Conservation (phyloP, 1,139 yeast genomes). For the Insectozyma bohioensis region DNA sequence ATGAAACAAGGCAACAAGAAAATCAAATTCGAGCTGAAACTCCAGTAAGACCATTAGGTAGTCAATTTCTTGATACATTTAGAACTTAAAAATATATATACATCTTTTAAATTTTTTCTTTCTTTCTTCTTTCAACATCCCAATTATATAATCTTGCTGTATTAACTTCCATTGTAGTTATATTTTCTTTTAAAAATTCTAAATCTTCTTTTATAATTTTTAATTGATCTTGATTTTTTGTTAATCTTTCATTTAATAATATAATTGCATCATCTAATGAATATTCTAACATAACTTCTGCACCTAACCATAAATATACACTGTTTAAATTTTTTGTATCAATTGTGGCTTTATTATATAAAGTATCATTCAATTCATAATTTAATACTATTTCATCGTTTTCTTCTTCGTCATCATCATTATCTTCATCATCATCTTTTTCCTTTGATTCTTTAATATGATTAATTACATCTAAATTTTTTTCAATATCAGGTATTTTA, state of each 20-base stretch:
- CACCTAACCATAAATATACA: conserved; percentile 93
- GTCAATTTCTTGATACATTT: conserved; percentile 59
- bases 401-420: conserved; percentile 28
- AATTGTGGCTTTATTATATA: conserved; percentile 79
- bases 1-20: conserved; percentile 22
- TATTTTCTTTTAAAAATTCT: conserved; percentile 85
- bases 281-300: conserved; percentile 96
- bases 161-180: conserved; percentile 97
- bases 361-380: conserved; percentile 89
- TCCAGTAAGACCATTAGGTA: conserved; percentile 58
- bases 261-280: conserved; percentile 84
- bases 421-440: conserved; percentile 25
- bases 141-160: conserved; percentile 94
- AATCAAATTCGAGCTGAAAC: conserved; percentile 47
- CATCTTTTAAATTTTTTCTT: conserved; percentile 15
- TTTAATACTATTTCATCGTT: conserved; percentile 58
- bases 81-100: conserved; percentile 26
- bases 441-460: conserved; percentile 53
- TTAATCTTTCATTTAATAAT: conserved; percentile 62
- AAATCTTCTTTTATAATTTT: conserved; percentile 74
- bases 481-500: conserved; percentile 88
- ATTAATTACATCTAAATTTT: conserved; percentile 72
- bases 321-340: conserved; percentile 44
- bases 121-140: conserved; percentile 86
- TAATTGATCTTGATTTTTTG: conserved; percentile 60